phyloP scores from a whole-genome alignment of 441 rosid genomes.

The Corymbia citriodora region DNA sequence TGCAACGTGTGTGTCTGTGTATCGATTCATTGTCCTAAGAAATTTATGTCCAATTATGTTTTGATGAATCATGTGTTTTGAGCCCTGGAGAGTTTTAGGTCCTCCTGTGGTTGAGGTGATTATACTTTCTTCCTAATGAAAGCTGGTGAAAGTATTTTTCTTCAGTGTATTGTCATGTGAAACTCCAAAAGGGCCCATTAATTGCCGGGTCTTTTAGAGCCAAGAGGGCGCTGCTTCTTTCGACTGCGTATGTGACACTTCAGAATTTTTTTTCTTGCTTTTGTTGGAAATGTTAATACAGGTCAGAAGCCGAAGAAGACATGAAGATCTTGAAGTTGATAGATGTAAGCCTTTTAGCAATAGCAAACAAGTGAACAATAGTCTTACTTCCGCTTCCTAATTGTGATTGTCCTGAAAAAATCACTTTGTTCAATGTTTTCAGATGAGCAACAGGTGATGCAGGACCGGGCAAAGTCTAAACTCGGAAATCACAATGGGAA shows the following conservation, averaged over 20 bases:
- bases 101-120: not conserved
- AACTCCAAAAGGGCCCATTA: not conserved
- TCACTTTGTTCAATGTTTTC: not conserved
- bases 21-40: not conserved
- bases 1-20: not conserved
- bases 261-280: not conserved
- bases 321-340: slow-evolving; percentile 12
- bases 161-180: not conserved
- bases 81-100: not conserved
- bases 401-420: not conserved
- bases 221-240: not conserved
- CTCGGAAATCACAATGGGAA: slow-evolving; percentile 7
- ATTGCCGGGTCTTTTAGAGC: not conserved
- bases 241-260: slow-evolving; percentile 16
- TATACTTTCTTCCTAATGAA: not conserved
- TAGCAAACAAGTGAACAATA: not conserved
- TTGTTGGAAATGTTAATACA: slow-evolving; percentile 11
- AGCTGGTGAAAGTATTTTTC: not conserved
- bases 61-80: not conserved
- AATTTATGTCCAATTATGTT: not conserved
- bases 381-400: not conserved
- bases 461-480: not conserved
- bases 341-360: slow-evolving; percentile 18
- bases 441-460: slow-evolving; percentile 16
- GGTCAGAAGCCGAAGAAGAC: slow-evolving; percentile 6